Evolutionary conservation across 75 land plant species (phyloP).

Genomic region (Larix kaempferi): DNA sequence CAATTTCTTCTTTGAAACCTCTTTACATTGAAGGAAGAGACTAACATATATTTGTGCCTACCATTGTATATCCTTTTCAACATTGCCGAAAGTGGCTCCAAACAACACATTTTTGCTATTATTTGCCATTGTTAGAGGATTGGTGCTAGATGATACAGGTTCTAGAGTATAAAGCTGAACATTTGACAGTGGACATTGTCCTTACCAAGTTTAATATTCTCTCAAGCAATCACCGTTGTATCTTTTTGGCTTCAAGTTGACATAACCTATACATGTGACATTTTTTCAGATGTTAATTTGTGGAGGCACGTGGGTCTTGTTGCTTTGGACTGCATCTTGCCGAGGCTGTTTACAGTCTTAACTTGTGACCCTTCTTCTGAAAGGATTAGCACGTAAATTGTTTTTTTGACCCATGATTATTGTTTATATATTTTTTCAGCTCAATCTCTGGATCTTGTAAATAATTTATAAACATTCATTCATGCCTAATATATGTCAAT

Average conservation of each 20-base stretch:
- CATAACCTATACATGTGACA: slow-evolving; percentile 1
- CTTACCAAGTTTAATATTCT: neutral
- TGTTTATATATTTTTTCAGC: neutral
- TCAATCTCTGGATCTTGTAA: neutral
- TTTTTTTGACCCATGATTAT: no score
- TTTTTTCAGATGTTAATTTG: neutral
- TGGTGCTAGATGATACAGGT: neutral
- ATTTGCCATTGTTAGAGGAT: neutral
- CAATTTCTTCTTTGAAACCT: neutral
- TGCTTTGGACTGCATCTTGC: no score
- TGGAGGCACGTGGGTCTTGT: neutral
- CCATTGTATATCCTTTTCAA: neutral
- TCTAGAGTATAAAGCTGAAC: neutral
- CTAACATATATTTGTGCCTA: neutral
- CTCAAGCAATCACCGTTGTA: neutral
- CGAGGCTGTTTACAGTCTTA: neutral
- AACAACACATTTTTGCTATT: neutral
- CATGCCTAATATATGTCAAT: neutral
- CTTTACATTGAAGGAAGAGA: neutral
- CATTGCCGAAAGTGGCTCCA: neutral
- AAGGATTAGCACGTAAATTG: neutral
- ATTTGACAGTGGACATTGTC: neutral
- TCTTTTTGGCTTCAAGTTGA: neutral
- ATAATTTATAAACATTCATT: neutral
- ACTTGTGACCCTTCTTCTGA: neutral